phyloP scores from a whole-genome alignment of 768 basidiomycete genomes.

The Zangia roseola region DNA sequence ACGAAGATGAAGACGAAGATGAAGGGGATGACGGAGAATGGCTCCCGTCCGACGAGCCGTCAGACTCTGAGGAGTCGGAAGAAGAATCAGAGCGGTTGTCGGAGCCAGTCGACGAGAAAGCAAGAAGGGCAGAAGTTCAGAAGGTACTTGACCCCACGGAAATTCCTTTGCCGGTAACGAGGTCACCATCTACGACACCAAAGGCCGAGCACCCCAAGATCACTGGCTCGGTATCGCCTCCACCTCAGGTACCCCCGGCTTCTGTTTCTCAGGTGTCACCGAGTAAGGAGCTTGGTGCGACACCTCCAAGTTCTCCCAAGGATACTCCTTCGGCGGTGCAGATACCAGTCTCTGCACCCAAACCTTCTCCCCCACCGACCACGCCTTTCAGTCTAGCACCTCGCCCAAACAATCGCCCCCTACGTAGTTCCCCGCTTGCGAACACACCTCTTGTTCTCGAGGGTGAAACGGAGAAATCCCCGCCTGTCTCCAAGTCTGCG shows the following conservation, averaged over 20 bases:
- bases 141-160: slow-evolving; percentile 24
- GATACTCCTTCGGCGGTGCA: slow-evolving; percentile 28
- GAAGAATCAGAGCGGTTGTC: slow-evolving; percentile 24
- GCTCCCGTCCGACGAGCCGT: slow-evolving; percentile 27
- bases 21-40: slow-evolving; percentile 22
- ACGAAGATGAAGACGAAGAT: background rate
- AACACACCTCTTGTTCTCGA: slow-evolving; percentile 51
- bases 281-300: slow-evolving; percentile 48
- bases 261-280: slow-evolving; percentile 27
- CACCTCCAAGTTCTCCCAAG: slow-evolving; percentile 67
- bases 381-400: slow-evolving; percentile 47
- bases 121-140: slow-evolving; percentile 15
- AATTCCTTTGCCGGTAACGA: slow-evolving; percentile 26
- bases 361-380: slow-evolving; percentile 15
- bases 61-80: slow-evolving; percentile 32
- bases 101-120: slow-evolving; percentile 18
- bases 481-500: slow-evolving; percentile 16
- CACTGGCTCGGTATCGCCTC: slow-evolving; percentile 32
- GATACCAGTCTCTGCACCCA: slow-evolving; percentile 15
- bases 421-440: slow-evolving; percentile 77
- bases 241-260: slow-evolving; percentile 28
- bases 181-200: slow-evolving; percentile 60
- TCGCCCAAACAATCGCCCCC: slow-evolving; percentile 52
- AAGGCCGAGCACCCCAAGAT: slow-evolving; percentile 50
- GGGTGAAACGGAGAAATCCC: slow-evolving; percentile 22